Evolutionary conservation across 441 rosid genomes (phyloP).

Genomic region (Melastoma candidum): DNA sequence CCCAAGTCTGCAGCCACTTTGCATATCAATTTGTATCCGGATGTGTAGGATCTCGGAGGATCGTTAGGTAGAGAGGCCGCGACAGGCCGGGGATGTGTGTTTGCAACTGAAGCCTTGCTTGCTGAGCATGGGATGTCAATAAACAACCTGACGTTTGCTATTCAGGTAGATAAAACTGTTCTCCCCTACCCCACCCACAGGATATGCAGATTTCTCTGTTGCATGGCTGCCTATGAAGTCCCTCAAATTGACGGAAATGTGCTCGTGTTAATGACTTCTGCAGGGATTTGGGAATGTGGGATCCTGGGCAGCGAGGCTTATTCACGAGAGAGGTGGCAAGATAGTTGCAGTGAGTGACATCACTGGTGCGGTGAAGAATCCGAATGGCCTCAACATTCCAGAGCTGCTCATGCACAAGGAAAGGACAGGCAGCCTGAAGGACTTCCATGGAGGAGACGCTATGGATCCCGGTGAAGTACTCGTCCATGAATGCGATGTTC

Average conservation of each 20-base stretch:
- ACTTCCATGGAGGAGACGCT: slow-evolving; percentile 63
- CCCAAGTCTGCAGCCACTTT: not conserved
- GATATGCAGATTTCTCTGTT: not conserved
- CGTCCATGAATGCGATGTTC: slow-evolving; percentile 87
- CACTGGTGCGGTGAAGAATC: slow-evolving; percentile 77
- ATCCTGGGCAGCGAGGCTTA: slow-evolving; percentile 75
- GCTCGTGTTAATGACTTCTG: not conserved
- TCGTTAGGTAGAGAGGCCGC: slow-evolving; percentile 99
- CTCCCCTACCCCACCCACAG: not conserved
- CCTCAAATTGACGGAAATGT: not conserved
- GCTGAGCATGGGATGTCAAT: slow-evolving; percentile 77
- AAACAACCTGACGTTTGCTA: slow-evolving; percentile 58
- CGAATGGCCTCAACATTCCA: slow-evolving; percentile 58
- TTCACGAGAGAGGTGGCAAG: slow-evolving; percentile 88
- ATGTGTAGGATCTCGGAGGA: slow-evolving; percentile 89
- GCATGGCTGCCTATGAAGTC: too few relatives aligned
- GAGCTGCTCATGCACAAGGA: slow-evolving; percentile 57
- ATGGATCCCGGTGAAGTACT: slow-evolving; percentile 59
- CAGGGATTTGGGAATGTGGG: slow-evolving; percentile 99
- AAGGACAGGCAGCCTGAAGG: slow-evolving; percentile 40
- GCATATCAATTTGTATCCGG: slow-evolving; percentile 7
- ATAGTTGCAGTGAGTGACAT: slow-evolving; percentile 83
- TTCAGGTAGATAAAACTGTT: slow-evolving; percentile 47
- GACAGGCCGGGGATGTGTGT: slow-evolving; percentile 89
- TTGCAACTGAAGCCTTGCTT: slow-evolving; percentile 86